Evolutionary conservation across 1,284 basidiomycete genomes (phyloP).

Genomic region (Tilletia horrida): DNA sequence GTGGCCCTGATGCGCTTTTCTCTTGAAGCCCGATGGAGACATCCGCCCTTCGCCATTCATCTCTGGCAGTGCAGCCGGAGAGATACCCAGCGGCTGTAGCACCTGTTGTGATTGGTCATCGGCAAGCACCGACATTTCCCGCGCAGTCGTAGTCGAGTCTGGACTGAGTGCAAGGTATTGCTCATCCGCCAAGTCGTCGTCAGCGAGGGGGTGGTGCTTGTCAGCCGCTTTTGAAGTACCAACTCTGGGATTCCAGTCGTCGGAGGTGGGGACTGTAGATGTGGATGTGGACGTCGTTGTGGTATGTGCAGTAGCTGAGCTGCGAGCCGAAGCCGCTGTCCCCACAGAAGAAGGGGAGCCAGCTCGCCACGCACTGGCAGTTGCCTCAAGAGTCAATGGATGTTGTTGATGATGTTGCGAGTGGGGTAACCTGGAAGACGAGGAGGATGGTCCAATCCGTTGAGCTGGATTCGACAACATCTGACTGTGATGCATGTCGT

Average conservation of each 20-base stretch:
- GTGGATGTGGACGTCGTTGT: not conserved
- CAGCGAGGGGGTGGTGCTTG: too few relatives aligned
- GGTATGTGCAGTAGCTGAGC: not conserved
- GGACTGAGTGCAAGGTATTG: conserved; percentile 15
- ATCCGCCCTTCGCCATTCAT: not conserved
- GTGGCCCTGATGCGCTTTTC: conserved; percentile 11
- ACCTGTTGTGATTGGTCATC: not conserved
- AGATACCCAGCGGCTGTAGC: not conserved
- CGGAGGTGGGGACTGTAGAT: conserved; percentile 7
- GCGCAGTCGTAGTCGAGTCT: conserved; percentile 7
- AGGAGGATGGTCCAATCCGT: too few relatives aligned
- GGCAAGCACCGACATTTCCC: not conserved
- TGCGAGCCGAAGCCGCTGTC: conserved; percentile 5
- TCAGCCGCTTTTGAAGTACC: not conserved
- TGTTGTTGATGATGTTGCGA: too few relatives aligned
- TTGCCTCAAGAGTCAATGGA: too few relatives aligned
- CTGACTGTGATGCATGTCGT: not conserved
- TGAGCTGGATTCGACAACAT: too few relatives aligned
- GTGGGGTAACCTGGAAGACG: too few relatives aligned
- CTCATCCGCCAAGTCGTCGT: not conserved
- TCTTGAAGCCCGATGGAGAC: not conserved
- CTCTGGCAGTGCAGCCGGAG: not conserved
- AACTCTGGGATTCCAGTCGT: conserved; percentile 1
- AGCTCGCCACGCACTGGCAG: conserved; percentile 3
- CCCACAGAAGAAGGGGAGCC: conserved; percentile 7